Evolutionary conservation across 2,329 filamentous ascomycete genomes (phyloP).

Genomic region (Zymoseptoria tritici): DNA sequence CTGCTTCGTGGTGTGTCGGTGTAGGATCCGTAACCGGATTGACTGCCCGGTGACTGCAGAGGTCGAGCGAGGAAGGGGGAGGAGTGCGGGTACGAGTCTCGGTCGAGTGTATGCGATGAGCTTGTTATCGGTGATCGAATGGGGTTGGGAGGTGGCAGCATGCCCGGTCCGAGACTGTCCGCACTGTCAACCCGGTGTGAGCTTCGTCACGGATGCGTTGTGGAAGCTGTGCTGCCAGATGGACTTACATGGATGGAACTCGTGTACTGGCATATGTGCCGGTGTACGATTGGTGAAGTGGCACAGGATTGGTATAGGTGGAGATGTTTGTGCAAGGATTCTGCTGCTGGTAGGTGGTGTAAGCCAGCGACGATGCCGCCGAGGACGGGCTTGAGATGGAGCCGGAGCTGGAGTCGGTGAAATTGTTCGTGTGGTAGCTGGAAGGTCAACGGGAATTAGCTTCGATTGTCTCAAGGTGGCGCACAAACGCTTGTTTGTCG

Average conservation of each 20-base stretch:
- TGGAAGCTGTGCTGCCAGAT: slow-evolving; percentile 18
- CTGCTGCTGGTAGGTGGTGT: slow-evolving; percentile 25
- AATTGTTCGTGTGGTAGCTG: slow-evolving; percentile 46
- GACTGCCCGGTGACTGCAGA: slow-evolving; percentile 22
- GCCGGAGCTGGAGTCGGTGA: slow-evolving; percentile 48
- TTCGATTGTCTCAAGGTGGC: slow-evolving; percentile 6
- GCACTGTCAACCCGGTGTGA: slow-evolving; percentile 24
- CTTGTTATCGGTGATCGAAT: slow-evolving; percentile 23
- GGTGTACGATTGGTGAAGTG: slow-evolving; percentile 31
- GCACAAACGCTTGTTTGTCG: slow-evolving; percentile 5
- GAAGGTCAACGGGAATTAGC: slow-evolving; percentile 11
- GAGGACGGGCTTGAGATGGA: slow-evolving; percentile 48
- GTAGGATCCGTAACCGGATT: slow-evolving; percentile 24
- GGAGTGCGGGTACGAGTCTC: slow-evolving; percentile 21
- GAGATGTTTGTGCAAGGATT: slow-evolving; percentile 32
- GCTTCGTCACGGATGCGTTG: slow-evolving; percentile 13
- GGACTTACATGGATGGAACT: slow-evolving; percentile 40
- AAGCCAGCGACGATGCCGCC: slow-evolving; percentile 41
- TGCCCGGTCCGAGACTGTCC: slow-evolving; percentile 21
- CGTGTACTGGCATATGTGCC: slow-evolving; percentile 34
- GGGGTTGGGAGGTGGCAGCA: slow-evolving; percentile 22
- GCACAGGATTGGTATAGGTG: slow-evolving; percentile 27
- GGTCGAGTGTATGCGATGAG: slow-evolving; percentile 22
- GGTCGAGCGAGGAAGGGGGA: slow-evolving; percentile 22
- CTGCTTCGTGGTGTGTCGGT: slow-evolving; percentile 27